Evolutionary conservation across 2,329 filamentous ascomycete species (phyloP).

Genomic region (Penicillium aurantiogriseum): DNA sequence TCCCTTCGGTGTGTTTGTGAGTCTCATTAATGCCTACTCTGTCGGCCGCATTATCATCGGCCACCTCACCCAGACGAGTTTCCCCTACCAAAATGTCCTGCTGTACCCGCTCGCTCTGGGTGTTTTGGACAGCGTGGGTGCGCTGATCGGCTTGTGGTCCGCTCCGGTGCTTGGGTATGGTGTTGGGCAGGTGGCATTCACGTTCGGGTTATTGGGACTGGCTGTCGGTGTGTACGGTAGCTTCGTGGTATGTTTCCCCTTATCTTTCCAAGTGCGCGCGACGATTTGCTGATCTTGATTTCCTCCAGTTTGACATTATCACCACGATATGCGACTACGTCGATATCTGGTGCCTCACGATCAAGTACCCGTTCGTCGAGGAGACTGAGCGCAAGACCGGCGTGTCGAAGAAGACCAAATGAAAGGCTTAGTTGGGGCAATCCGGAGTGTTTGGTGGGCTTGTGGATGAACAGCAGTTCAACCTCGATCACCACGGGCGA

Average conservation of each 20-base stretch:
- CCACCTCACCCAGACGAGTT: slow-evolving; percentile 81
- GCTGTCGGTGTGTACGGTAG: slow-evolving; percentile 92
- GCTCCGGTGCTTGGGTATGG: slow-evolving; percentile 66
- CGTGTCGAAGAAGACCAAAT: slow-evolving; percentile 29
- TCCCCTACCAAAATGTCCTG: slow-evolving; percentile 88
- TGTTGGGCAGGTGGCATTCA: slow-evolving; percentile 86
- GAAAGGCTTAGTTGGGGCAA: background rate
- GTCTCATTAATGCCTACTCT: slow-evolving; percentile 88
- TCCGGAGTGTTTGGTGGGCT: background rate
- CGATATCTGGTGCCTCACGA: slow-evolving; percentile 97
- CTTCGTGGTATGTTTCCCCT: slow-evolving; percentile 65
- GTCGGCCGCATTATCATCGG: slow-evolving; percentile 95
- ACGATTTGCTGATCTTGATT: background rate
- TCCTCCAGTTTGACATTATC: slow-evolving; percentile 73
- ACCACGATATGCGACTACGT: slow-evolving; percentile 97
- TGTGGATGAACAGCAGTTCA: slow-evolving; percentile 16
- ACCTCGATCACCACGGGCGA: slow-evolving; percentile 15
- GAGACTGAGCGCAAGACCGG: slow-evolving; percentile 28
- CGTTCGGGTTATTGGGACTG: slow-evolving; percentile 83
- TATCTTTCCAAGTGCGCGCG: background rate
- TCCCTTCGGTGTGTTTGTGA: slow-evolving; percentile 84
- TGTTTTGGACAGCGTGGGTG: slow-evolving; percentile 77
- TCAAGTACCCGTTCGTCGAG: slow-evolving; percentile 72
- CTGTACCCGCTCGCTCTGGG: slow-evolving; percentile 73
- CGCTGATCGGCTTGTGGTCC: slow-evolving; percentile 66